Percentiles rank a stretch among this genome's conserved stretches.
These are phyloP conservation scores for Epichloe scottii DNA, from an alignment of 2,329 filamentous ascomycete species.

Conservation along the genomic window DNA sequence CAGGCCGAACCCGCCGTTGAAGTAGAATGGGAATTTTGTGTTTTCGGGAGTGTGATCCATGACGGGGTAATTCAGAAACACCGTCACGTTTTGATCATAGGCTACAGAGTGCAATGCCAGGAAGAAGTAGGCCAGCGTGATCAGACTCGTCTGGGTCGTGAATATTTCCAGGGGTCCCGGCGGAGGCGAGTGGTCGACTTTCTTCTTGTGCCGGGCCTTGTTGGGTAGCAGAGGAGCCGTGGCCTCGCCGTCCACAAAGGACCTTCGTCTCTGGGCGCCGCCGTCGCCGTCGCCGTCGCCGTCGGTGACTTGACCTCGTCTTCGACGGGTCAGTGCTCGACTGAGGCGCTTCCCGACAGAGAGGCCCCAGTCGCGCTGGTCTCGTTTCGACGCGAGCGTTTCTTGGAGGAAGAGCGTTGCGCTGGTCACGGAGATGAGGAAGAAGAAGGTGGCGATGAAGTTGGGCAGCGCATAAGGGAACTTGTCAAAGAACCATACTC, in stretches of 20 bases:
- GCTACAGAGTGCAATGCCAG: conserved; percentile 72
- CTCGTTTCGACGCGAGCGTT: conserved; percentile 61
- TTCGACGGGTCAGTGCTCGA: conserved; percentile 20
- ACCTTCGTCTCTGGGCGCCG: conserved; percentile 24
- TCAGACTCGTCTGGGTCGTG: conserved; percentile 59
- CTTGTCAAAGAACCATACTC: conserved; percentile 52
- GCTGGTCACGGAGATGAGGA: conserved; percentile 61
- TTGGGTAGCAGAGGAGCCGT: conserved; percentile 40
- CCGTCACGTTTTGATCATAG: conserved; percentile 78
- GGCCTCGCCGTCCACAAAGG: conserved; percentile 43
- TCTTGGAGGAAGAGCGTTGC: conserved; percentile 77
- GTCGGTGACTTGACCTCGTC: neutral
- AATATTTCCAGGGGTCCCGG: conserved; percentile 52
- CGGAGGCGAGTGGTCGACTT: conserved; percentile 7
- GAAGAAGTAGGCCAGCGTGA: conserved; percentile 66
- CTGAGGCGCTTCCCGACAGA: conserved; percentile 56
- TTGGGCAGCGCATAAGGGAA: conserved; percentile 84
- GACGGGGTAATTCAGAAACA: conserved; percentile 70
- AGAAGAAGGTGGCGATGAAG: conserved; percentile 61
- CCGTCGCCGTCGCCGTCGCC: conserved; percentile 3
- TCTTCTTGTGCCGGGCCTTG: conserved; percentile 15
- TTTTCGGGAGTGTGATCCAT: conserved; percentile 44
- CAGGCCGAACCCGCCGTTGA: conserved; percentile 67
- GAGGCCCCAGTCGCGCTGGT: conserved; percentile 62
- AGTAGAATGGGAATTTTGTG: conserved; percentile 62